These are phyloP conservation scores for Blastocystis sp. DNA, from an alignment of 352 stramenopile genomes.

Conservation along the genomic window DNA sequence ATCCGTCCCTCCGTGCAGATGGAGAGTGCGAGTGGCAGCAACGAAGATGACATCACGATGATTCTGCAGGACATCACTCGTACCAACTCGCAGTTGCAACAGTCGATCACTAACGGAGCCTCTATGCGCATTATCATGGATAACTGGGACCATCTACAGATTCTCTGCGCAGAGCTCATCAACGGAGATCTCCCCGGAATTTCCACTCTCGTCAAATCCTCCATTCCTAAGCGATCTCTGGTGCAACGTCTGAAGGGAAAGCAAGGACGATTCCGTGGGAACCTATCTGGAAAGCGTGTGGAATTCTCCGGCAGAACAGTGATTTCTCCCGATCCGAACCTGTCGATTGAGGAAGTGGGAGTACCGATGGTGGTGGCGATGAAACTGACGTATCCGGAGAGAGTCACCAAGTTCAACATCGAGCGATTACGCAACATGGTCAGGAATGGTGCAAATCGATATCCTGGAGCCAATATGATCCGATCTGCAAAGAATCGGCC, in stretches of 20 bases:
- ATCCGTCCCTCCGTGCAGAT: constrained; percentile 96
- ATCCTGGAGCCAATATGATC: constrained; percentile 88
- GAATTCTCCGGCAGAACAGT: constrained; percentile 98
- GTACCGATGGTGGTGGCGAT: constrained; percentile 87
- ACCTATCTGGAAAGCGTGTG: constrained; percentile 95
- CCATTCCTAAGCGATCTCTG: constrained; percentile 88
- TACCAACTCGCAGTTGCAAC: constrained; percentile 89
- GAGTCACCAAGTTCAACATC: constrained; percentile 93
- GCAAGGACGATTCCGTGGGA: constrained; percentile 93
- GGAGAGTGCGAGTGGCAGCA: constrained; percentile 85
- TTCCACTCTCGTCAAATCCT: constrained; percentile 81
- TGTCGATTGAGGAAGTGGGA: constrained; percentile 86
- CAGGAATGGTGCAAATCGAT: constrained; percentile 82
- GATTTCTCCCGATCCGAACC: constrained; percentile 96
- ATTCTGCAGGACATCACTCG: constrained; percentile 99
- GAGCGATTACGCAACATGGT: constrained; percentile 87
- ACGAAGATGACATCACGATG: constrained; percentile 96
- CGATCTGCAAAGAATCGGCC: constrained; percentile 62
- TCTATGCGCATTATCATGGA: constrained; percentile 97
- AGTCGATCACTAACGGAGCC: constrained; percentile 84
- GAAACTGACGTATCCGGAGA: constrained; percentile 96
- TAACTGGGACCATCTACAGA: constrained; percentile 96
- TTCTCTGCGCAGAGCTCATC: constrained; percentile 90
- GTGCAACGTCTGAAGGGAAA: constrained; percentile 95
- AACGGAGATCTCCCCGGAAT: constrained; percentile 95